These are phyloP conservation scores for Asterella californica DNA, from an alignment of 225 moss, liverwort and hornwort genomes.

Conservation along the genomic window DNA sequence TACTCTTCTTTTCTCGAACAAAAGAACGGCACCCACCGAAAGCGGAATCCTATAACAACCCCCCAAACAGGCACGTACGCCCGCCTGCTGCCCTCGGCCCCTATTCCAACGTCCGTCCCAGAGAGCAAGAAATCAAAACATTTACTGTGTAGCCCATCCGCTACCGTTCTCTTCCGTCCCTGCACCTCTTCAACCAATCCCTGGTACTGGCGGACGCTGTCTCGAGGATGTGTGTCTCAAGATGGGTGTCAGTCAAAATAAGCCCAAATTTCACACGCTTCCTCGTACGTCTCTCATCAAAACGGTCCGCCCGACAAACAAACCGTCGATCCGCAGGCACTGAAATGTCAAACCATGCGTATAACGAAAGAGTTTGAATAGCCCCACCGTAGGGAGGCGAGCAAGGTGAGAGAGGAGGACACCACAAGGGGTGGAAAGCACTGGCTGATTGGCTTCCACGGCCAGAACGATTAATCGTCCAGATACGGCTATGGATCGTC, in stretches of 20 bases:
- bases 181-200: conserved; percentile 7
- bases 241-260: not conserved
- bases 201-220: not conserved
- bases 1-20: not conserved
- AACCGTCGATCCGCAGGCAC: not conserved
- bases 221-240: not conserved
- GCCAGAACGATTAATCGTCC: too few species aligned
- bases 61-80: not conserved
- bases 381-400: not conserved
- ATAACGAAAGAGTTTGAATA: not conserved
- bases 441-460: not conserved
- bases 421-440: not conserved
- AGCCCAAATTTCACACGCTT: not conserved
- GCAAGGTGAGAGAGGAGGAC: not conserved
- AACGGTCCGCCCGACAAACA: not conserved
- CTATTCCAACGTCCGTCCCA: not conserved
- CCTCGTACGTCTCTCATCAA: not conserved
- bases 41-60: not conserved
- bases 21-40: not conserved
- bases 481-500: too few species aligned
- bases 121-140: not conserved
- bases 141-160: not conserved
- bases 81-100: not conserved
- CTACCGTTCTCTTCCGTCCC: not conserved
- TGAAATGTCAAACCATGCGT: too few species aligned